Base-by-base conservation (phyloP, 1,139 yeast species). In the Hyphopichia buzzinii region DNA sequence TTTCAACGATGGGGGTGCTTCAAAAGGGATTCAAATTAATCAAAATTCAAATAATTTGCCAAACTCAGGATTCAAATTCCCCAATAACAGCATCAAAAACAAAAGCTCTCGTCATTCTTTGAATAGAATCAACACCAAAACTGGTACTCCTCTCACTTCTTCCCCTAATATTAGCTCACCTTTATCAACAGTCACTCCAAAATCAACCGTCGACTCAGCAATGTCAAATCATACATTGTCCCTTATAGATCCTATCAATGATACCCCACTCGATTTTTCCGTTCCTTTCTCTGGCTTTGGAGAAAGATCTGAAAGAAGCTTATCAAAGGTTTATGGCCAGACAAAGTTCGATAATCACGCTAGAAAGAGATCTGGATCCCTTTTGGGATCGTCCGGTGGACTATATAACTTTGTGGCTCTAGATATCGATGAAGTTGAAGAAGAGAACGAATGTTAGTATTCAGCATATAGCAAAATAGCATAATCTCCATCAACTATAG, bases 261-360 rank as follows among this genome's bases (percentile, higher is more conserved):
- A 67, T 39, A 49, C 70, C 8, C 73, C 74, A 10, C 71, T 66
- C 33, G 74, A 69, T 40, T 65, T 65, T 37, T 47, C 61, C 3
- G 61, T 64, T 17, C 64, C 67, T 3, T 46, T 43, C 29, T 40
- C 46, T 33, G n/a, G 15, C 12, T 12, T 11, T 15, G 28, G 26
- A 8, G 11, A 4, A 14, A 25, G 33, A 15, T 13, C 26, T 4
- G 17, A 10, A 26, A 15, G 33, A 3, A 12, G 13, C 11, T 22
- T n/a, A 15, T 15, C 30, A 21, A 33, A 33, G n/a, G 11, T 26
- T 14, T 21, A 17, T 13, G 19, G 27, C 2, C 8, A 11, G 8
- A 17, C 4, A 17, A 29, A 29, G 6, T 21, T 26, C 16, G 12
- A 12, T 8, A 44, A 39, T 32, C 58, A 53, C 32, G 39, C 53